These are phyloP conservation scores for Strobilomyces echinocephalus DNA, from an alignment of 768 basidiomycete species.

Conservation along the genomic window DNA sequence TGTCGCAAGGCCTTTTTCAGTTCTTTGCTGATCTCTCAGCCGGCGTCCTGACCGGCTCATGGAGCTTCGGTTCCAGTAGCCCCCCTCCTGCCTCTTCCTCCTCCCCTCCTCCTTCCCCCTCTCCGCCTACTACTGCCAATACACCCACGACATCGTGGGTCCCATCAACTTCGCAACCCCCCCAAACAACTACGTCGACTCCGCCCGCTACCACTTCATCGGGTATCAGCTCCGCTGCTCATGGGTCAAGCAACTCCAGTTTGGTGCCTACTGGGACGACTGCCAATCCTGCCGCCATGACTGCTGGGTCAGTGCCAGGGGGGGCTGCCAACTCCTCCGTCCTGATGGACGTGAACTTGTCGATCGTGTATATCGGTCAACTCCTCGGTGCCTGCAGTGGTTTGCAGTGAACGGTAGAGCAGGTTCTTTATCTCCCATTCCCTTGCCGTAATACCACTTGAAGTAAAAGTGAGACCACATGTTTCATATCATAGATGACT, in stretches of 20 bases:
- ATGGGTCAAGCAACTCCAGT: conserved; percentile 21
- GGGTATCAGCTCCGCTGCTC: conserved; percentile 1
- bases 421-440: conserved; percentile 6
- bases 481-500: conserved; percentile 19
- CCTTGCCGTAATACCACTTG: not conserved
- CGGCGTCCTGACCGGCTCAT: conserved; percentile 58
- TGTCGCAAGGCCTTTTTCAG: conserved; percentile 61
- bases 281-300: conserved; percentile 10
- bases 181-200: conserved; percentile 20
- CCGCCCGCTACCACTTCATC: conserved; percentile 14
- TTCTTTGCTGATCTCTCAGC: conserved; percentile 44
- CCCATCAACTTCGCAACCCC: conserved; percentile 21
- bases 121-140: conserved; percentile 10
- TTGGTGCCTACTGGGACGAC: conserved; percentile 18
- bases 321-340: conserved; percentile 4
- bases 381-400: conserved; percentile 15
- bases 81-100: conserved; percentile 24
- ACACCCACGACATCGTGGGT: conserved; percentile 20
- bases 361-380: conserved; percentile 17
- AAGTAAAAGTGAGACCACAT: conserved; percentile 16
- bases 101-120: conserved; percentile 1
- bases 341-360: conserved; percentile 14
- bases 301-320: conserved; percentile 9
- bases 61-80: conserved; percentile 40
- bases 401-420: conserved; percentile 4